Conservation (phyloP, 192 early-diverging fungal species). For the Coemansia biformis region DNA sequence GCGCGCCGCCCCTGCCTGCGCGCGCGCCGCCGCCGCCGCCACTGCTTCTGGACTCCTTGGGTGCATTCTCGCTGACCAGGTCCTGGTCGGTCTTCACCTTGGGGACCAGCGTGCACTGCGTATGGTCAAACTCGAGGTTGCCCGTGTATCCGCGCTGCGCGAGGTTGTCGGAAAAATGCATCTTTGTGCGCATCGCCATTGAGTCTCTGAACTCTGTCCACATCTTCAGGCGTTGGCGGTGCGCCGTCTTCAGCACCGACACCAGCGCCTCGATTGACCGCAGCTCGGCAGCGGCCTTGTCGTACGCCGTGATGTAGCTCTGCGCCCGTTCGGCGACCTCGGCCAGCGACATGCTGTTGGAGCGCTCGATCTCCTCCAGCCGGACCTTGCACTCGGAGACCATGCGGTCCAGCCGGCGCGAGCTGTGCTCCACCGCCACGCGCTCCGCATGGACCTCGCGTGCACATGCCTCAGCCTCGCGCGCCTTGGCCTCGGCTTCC, state of each 20-base stretch:
- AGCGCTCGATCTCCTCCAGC: conserved; percentile 56
- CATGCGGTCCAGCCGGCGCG: conserved; percentile 55
- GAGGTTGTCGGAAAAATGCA: conserved; percentile 70
- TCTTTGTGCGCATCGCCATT: conserved; percentile 69
- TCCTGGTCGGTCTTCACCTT: conserved; percentile 55
- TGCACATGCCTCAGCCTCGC: conserved; percentile 53
- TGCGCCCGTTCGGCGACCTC: conserved; percentile 56
- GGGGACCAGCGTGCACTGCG: conserved; percentile 55
- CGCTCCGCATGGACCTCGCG: conserved; percentile 57
- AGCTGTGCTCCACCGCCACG: conserved; percentile 50
- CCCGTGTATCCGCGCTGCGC: conserved; percentile 78
- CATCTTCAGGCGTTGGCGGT: conserved; percentile 54
- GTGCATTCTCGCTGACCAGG: conserved; percentile 15
- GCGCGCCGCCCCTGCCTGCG: conserved; percentile 4
- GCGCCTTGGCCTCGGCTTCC: conserved; percentile 22
- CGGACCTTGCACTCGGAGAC: conserved; percentile 52
- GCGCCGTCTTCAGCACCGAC: conserved; percentile 51
- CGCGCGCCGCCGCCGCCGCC: too few species aligned
- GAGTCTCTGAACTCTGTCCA: conserved; percentile 68
- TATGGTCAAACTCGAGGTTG: conserved; percentile 70
- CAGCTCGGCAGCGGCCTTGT: conserved; percentile 54
- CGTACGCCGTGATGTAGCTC: conserved; percentile 50
- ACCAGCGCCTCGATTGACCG: conserved; percentile 49
- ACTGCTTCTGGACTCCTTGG: conserved; percentile 6
- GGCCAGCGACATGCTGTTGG: conserved; percentile 56